Evolutionary conservation across 139 green algal species (phyloP).

Genomic region (Chlamydomonas incerta): DNA sequence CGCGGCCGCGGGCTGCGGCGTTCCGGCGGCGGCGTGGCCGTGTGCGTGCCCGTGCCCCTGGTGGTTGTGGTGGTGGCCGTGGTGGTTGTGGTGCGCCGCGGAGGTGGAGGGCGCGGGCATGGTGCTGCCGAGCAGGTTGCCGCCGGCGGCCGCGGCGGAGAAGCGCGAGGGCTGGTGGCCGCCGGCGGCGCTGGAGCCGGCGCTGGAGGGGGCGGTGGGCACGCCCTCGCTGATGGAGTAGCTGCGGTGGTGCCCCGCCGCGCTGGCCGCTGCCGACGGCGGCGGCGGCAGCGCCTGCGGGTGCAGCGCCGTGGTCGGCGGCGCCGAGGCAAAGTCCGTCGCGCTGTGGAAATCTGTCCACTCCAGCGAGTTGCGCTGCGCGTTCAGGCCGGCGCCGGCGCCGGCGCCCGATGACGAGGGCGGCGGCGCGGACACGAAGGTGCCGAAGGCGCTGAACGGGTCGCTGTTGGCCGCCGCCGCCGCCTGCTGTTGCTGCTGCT

Average conservation of each 20-base stretch:
- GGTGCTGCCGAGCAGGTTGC: background rate
- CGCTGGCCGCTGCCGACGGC: too few species aligned
- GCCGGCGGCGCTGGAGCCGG: background rate
- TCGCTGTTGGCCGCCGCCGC: background rate
- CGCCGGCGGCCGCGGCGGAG: background rate
- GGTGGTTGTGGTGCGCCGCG: background rate
- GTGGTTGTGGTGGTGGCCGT: background rate
- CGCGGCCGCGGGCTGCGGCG: background rate
- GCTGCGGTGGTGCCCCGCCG: conserved; percentile 12
- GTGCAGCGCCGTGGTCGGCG: background rate
- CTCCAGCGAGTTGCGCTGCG: conserved; percentile 16
- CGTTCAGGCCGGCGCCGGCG: background rate
- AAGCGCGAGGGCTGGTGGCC: background rate
- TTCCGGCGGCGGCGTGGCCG: too few species aligned
- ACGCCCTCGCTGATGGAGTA: conserved; percentile 31
- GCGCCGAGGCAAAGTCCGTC: background rate
- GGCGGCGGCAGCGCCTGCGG: background rate
- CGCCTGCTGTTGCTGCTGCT: background rate
- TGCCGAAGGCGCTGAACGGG: conserved; percentile 29
- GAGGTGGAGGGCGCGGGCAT: background rate
- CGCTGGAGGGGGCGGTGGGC: background rate
- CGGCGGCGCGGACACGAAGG: conserved; percentile 18
- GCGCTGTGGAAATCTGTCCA: conserved; percentile 51
- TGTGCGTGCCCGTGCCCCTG: too few species aligned
- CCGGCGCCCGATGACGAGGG: background rate